These are phyloP conservation scores for Rhodotorula paludigena DNA, from an alignment of 768 basidiomycete genomes.

Conservation along the genomic window DNA sequence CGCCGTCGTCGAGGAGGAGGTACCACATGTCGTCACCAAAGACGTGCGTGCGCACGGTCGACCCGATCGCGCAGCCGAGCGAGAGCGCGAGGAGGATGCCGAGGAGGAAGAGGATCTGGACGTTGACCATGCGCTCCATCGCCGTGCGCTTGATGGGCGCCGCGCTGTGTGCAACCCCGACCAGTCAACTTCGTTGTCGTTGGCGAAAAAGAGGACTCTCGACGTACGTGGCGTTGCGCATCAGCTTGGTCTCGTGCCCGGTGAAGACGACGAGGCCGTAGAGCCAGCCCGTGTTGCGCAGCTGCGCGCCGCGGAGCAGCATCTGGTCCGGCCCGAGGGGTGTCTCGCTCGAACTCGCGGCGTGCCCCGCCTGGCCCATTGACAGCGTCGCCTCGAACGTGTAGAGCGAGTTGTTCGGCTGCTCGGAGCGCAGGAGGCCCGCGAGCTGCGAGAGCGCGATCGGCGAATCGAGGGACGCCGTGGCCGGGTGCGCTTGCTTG, in stretches of 20 bases:
- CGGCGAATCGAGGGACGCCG: slow-evolving; percentile 70
- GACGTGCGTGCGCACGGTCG: slow-evolving; percentile 87
- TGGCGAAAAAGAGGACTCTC: slow-evolving; percentile 44
- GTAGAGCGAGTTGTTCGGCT: slow-evolving; percentile 95
- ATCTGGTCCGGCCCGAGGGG: slow-evolving; percentile 93
- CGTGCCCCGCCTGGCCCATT: slow-evolving; percentile 54
- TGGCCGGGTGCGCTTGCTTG: slow-evolving; percentile 86
- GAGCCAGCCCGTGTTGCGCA: slow-evolving; percentile 93
- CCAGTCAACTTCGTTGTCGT: not conserved
- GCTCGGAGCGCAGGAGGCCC: slow-evolving; percentile 85
- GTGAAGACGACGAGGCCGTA: slow-evolving; percentile 92
- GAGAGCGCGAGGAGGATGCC: slow-evolving; percentile 78
- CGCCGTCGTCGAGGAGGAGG: slow-evolving; percentile 57
- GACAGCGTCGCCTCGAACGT: slow-evolving; percentile 67
- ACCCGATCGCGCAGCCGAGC: slow-evolving; percentile 84
- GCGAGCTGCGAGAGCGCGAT: slow-evolving; percentile 64
- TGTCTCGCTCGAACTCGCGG: slow-evolving; percentile 48
- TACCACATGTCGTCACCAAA: slow-evolving; percentile 87
- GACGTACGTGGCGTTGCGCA: slow-evolving; percentile 90
- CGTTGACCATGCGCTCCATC: slow-evolving; percentile 91
- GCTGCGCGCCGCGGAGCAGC: slow-evolving; percentile 85
- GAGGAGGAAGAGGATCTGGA: slow-evolving; percentile 93
- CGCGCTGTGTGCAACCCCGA: slow-evolving; percentile 54
- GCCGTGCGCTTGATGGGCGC: slow-evolving; percentile 95
- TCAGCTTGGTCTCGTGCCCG: slow-evolving; percentile 95